Evolutionary conservation across 768 basidiomycete genomes (phyloP).

Genomic region (Mycena haematopus): DNA sequence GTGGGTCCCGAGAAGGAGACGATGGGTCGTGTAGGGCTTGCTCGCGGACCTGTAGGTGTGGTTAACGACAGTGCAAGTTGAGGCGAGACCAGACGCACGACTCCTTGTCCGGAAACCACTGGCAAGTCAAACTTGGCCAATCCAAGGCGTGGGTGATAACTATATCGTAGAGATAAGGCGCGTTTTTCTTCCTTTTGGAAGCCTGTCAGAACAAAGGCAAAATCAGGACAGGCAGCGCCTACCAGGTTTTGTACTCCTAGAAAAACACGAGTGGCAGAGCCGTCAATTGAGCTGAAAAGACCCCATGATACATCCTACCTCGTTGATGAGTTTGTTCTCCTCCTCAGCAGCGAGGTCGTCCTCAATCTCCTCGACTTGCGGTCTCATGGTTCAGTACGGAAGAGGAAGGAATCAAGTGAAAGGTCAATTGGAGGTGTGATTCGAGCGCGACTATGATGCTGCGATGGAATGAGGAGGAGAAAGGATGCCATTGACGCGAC

Average conservation of each 20-base stretch:
- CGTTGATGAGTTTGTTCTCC: conserved; percentile 88
- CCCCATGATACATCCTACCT: conserved; percentile 54
- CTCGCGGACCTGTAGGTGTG: conserved; percentile 71
- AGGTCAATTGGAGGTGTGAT: not conserved
- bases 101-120: conserved; percentile 99
- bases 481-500: conserved; percentile 4
- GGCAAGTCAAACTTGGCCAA: conserved; percentile 97
- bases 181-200: conserved; percentile 86
- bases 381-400: conserved; percentile 44
- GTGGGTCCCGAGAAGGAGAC: conserved; percentile 95
- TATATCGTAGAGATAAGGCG: conserved; percentile 96
- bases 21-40: conserved; percentile 94
- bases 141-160: conserved; percentile 97
- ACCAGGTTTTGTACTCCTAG: conserved; percentile 91
- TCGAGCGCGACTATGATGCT: not conserved
- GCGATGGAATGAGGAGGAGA: not conserved
- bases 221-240: conserved; percentile 19
- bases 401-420: not conserved
- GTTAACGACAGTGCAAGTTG: not conserved
- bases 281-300: not conserved
- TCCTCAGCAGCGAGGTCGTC: conserved; percentile 85
- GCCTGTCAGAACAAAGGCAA: conserved; percentile 8
- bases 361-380: conserved; percentile 71
- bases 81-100: conserved; percentile 57
- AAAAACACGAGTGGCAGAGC: conserved; percentile 4